A percentile compares a stretch with the other conserved stretches of the same genome.
These are phyloP conservation scores for Vararia minispora DNA, from an alignment of 768 basidiomycete species.

Conservation along the genomic window DNA sequence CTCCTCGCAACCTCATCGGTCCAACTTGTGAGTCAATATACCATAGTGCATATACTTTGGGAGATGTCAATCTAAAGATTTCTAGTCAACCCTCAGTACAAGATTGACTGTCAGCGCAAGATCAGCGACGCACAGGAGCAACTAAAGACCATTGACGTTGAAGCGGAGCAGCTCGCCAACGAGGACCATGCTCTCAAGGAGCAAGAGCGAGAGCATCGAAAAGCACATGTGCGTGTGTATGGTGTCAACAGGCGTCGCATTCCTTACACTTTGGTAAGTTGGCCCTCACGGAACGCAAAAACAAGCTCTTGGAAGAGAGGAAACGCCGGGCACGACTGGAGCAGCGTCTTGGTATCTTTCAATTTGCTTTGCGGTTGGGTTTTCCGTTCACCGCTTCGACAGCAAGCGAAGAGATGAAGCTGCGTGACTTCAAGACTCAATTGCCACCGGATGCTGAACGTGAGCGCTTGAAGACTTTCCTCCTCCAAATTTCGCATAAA, in stretches of 20 bases:
- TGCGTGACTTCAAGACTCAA: no score
- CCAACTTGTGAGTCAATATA: slow-evolving; percentile 37
- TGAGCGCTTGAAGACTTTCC: slow-evolving; percentile 22
- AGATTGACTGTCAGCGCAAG: slow-evolving; percentile 33
- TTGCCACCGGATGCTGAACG: slow-evolving; percentile 28
- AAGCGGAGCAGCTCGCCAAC: slow-evolving; percentile 25
- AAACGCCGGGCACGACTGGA: slow-evolving; percentile 4
- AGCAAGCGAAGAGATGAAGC: no score
- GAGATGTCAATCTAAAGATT: no score
- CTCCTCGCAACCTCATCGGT: slow-evolving; percentile 43
- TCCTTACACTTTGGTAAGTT: slow-evolving; percentile 9
- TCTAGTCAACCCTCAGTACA: slow-evolving; percentile 59
- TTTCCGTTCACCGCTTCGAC: no score
- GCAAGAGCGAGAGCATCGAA: slow-evolving; percentile 20
- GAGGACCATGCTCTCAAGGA: slow-evolving; percentile 25
- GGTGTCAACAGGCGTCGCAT: no score
- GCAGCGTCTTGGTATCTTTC: slow-evolving; percentile 15
- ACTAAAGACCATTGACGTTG: slow-evolving; percentile 29
- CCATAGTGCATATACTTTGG: no score
- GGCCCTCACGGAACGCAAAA: slow-evolving; percentile 14
- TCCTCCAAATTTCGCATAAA: slow-evolving; percentile 15
- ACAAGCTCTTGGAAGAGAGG: slow-evolving; percentile 9
- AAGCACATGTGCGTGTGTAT: slow-evolving; percentile 15
- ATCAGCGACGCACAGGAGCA: slow-evolving; percentile 36
- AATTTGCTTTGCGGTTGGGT: not conserved